A percentile compares a stretch with the other conserved stretches of the same genome.
These are phyloP conservation scores for Nemania sp. DNA, from an alignment of 2,329 filamentous ascomycete genomes.

Conservation along the genomic window DNA sequence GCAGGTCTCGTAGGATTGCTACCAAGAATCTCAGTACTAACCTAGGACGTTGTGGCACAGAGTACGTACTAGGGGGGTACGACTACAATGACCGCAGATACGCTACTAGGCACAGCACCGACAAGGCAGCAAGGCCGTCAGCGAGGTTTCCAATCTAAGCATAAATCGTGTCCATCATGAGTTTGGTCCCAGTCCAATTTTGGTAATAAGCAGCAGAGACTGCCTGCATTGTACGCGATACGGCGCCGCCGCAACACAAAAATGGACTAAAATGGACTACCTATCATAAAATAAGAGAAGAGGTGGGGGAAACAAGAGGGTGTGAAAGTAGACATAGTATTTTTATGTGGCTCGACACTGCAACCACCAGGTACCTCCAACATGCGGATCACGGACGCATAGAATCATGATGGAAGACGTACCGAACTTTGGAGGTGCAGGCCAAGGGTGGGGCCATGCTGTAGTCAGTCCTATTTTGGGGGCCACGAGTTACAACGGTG, in stretches of 20 bases:
- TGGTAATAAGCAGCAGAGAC: conserved; percentile 22
- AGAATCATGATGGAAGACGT: conserved; percentile 23
- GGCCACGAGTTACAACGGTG: conserved; percentile 19
- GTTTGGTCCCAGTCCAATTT: conserved; percentile 20
- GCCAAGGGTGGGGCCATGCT: conserved; percentile 19
- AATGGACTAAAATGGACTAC: conserved; percentile 7
- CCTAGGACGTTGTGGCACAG: conserved; percentile 6
- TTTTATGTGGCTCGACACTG: conserved; percentile 1
- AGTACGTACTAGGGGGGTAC: background rate
- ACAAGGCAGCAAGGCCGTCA: conserved; percentile 20
- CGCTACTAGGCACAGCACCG: background rate
- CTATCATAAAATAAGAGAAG: conserved; percentile 16
- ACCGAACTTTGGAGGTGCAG: conserved; percentile 17
- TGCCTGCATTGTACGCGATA: conserved; percentile 9
- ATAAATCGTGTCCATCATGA: conserved; percentile 19
- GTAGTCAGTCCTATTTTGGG: conserved; percentile 32
- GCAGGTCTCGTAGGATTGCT: conserved; percentile 11
- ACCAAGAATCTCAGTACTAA: conserved; percentile 15
- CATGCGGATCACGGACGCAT: conserved; percentile 11
- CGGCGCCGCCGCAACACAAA: conserved; percentile 18
- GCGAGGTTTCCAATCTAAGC: conserved; percentile 18
- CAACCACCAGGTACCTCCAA: background rate
- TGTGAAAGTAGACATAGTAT: background rate
- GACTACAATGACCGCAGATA: conserved; percentile 10
- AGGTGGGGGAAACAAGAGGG: conserved; percentile 2